Percentiles rank a stretch among this genome's conserved stretches.
phyloP scores from a whole-genome alignment of 2,329 filamentous ascomycete genomes.

The Pseudogymnoascus sp. region DNA sequence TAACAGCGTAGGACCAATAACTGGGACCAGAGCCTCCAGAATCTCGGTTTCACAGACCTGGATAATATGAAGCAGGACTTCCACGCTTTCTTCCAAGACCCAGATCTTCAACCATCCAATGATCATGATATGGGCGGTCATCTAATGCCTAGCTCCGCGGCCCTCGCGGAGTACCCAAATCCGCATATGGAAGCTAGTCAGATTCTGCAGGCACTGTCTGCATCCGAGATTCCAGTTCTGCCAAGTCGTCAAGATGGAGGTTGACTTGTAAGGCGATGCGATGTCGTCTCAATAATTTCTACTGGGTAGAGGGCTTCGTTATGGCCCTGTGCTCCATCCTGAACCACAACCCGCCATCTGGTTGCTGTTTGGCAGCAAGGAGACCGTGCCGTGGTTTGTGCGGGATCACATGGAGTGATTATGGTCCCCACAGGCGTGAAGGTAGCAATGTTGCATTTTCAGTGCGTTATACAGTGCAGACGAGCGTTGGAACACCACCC shows the following conservation, averaged over 20 bases:
- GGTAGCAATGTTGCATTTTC: neutral
- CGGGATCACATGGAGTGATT: neutral
- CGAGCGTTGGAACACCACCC: neutral
- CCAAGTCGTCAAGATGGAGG: neutral
- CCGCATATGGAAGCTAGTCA: conserved; percentile 24
- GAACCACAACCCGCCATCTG: neutral
- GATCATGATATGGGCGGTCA: conserved; percentile 25
- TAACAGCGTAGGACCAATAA: conserved; percentile 21
- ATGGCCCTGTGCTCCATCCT: neutral
- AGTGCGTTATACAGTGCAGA: neutral
- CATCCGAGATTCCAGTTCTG: neutral
- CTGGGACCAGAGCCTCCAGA: conserved; percentile 27
- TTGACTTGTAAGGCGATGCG: neutral
- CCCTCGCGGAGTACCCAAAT: neutral
- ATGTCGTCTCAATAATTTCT: neutral
- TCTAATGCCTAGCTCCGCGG: conserved; percentile 8
- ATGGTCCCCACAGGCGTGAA: neutral
- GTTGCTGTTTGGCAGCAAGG: neutral
- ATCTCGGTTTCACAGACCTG: conserved; percentile 28
- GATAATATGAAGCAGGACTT: conserved; percentile 29
- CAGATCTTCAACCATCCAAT: conserved; percentile 20
- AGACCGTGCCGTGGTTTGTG: neutral
- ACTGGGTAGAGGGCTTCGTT: neutral
- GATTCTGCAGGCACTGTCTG: conserved; percentile 25
- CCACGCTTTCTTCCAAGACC: conserved; percentile 26